These are phyloP conservation scores for Cystobasidium pallidum DNA, from an alignment of 1,284 basidiomycete species.

Conservation along the genomic window DNA sequence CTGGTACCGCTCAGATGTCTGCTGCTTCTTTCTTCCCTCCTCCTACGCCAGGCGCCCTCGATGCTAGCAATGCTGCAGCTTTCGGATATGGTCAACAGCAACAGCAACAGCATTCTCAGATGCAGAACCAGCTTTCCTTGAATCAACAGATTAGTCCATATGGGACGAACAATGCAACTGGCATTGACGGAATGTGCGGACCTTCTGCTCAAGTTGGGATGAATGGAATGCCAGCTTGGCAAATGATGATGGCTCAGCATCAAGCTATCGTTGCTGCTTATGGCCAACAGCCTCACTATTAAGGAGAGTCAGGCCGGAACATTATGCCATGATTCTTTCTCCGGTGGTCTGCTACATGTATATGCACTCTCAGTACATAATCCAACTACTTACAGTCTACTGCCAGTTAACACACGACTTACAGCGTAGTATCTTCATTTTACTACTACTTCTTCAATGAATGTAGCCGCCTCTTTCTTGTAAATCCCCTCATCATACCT, in stretches of 20 bases:
- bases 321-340: too few relatives aligned
- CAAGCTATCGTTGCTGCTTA: constrained; percentile 42
- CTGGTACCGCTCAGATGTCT: constrained; percentile 6
- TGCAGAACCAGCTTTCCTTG: constrained; percentile 24
- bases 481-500: background rate
- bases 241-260: constrained; percentile 44
- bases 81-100: constrained; percentile 5
- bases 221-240: constrained; percentile 41
- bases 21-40: background rate
- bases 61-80: background rate
- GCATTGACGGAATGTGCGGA: constrained; percentile 24
- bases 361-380: too few relatives aligned
- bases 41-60: background rate
- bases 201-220: constrained; percentile 20
- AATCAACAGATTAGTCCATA: constrained; percentile 5
- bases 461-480: background rate
- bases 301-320: too few relatives aligned
- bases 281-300: constrained; percentile 5
- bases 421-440: background rate
- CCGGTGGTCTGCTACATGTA: too few relatives aligned
- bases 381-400: background rate
- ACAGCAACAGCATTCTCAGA: constrained; percentile 14
- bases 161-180: constrained; percentile 9
- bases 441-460: constrained; percentile 4
- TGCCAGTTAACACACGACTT: background rate